Evolutionary conservation across 805 yeast genomes (phyloP), one percentile per base, ranked within the genome.

Genomic region (Kuraishia borneana): DNA sequence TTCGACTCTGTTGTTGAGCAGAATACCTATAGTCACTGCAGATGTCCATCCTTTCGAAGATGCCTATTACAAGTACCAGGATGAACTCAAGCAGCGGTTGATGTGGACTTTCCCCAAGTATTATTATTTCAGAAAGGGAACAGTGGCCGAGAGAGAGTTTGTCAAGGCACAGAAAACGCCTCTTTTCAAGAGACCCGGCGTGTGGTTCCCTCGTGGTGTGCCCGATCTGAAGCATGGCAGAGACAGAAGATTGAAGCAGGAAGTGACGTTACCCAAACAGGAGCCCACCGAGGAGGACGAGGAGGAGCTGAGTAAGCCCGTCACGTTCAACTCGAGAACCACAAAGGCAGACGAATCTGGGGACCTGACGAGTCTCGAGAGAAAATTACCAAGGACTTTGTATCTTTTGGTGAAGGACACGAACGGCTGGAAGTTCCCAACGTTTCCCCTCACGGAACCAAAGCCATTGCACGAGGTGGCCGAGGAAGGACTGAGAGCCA

Each of bases 71-170:
- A 63, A 74, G 35, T 92, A 92, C 54, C 95, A 88, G 56, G 72
- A 75, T 34, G 94, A 83, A 54, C 66, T 92, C 36, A 88, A 87
- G 65, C 77, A 77, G 50, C 71, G 97, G 47, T 66, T 92, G 44
- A 87, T 88, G 95, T 87, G 96, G 95, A 87, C 97, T 0, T 92
- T 92, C 57, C 97, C 98, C 4, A 76, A 80, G 46, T 85, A 85
- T 72, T 88, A 76, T 53, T 92, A 88, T 61, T 92, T 78, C 63
- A 83, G 81, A 51, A 78, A 73, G 47, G 97, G 97, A 41, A 80
- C 96, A 1, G 64, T 92, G 41, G 74, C 95, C 3, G 95, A 85
- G 53, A 83, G 85, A 52, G 73, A 73, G 45, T 89, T 75, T 58
- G 60, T 77, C 35, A 73, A 75, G 45, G 77, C 79, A 21, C 95